These are phyloP conservation scores for Rauvolfia tetraphylla DNA, from an alignment of 257 asterid genomes.

Conservation along the genomic window DNA sequence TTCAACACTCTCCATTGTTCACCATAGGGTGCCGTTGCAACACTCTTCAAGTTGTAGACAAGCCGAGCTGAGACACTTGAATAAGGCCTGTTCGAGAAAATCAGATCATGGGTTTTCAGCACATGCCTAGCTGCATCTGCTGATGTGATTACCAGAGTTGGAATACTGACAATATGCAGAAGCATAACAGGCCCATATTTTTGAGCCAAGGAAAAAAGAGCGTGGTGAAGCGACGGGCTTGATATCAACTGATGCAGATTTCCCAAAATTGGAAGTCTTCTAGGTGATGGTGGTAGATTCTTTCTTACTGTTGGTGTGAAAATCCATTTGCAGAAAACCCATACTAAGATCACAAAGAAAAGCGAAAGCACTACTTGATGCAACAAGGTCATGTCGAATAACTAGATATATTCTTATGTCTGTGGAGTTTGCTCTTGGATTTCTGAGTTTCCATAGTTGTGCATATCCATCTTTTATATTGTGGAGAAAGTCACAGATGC, in stretches of 20 bases:
- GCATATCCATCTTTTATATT: too few relatives aligned
- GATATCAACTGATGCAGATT: slow-evolving; percentile 59
- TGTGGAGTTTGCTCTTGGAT: too few relatives aligned
- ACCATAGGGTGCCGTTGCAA: slow-evolving; percentile 26
- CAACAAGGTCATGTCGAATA: too few relatives aligned
- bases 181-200: slow-evolving; percentile 49
- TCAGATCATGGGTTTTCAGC: slow-evolving; percentile 8
- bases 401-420: too few relatives aligned
- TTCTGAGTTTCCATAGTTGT: too few relatives aligned
- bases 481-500: too few relatives aligned
- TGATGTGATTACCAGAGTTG: slow-evolving; percentile 39
- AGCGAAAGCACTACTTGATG: too few relatives aligned
- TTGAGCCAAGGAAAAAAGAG: slow-evolving; percentile 31
- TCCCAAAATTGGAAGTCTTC: slow-evolving; percentile 51
- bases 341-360: too few relatives aligned
- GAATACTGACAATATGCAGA: slow-evolving; percentile 41
- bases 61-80: slow-evolving; percentile 11
- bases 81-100: slow-evolving; percentile 31
- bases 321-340: slow-evolving; percentile 14
- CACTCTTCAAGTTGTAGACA: slow-evolving; percentile 20
- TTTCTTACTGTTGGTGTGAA: neutral
- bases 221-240: slow-evolving; percentile 29
- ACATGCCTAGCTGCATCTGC: slow-evolving; percentile 44
- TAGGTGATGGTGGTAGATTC: slow-evolving; percentile 50
- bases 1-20: slow-evolving; percentile 36